Percentiles rank a stretch among this genome's conserved stretches.
Evolutionary conservation across 2,329 filamentous ascomycete species (phyloP).

Genomic region (Gaeumannomyces sp.): DNA sequence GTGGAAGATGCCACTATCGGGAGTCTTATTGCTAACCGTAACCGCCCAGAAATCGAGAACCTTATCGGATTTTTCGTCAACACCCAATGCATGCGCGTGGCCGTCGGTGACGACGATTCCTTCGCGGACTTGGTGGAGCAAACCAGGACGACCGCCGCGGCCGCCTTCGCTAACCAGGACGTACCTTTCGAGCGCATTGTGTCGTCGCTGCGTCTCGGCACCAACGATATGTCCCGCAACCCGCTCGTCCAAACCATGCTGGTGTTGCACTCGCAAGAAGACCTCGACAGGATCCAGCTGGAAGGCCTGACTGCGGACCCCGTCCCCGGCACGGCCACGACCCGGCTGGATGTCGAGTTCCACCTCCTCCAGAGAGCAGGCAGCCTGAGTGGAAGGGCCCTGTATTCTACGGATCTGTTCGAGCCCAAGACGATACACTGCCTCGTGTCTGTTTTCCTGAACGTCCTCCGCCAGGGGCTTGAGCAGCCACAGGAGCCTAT

Average conservation of each 20-base stretch:
- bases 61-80: conserved; percentile 2
- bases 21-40: neutral
- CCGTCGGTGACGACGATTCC: neutral
- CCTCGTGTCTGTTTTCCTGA: neutral
- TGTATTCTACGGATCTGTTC: conserved; percentile 1
- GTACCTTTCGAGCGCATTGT: conserved; percentile 2
- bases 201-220: neutral
- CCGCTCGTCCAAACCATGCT: neutral
- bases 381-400: neutral
- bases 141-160: neutral
- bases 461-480: conserved; percentile 1
- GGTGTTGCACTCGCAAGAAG: neutral
- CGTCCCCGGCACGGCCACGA: neutral
- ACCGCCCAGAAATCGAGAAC: neutral
- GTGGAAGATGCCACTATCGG: conserved; percentile 1
- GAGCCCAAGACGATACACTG: neutral
- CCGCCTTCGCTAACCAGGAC: neutral
- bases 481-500: neutral
- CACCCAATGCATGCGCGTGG: neutral
- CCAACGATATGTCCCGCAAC: conserved; percentile 4
- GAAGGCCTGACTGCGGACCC: neutral
- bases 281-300: neutral
- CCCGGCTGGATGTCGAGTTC: neutral
- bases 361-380: neutral
- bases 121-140: neutral